Evolutionary conservation across 371 early-diverging fungal species (phyloP).

Genomic region (Circinella umbellata): DNA sequence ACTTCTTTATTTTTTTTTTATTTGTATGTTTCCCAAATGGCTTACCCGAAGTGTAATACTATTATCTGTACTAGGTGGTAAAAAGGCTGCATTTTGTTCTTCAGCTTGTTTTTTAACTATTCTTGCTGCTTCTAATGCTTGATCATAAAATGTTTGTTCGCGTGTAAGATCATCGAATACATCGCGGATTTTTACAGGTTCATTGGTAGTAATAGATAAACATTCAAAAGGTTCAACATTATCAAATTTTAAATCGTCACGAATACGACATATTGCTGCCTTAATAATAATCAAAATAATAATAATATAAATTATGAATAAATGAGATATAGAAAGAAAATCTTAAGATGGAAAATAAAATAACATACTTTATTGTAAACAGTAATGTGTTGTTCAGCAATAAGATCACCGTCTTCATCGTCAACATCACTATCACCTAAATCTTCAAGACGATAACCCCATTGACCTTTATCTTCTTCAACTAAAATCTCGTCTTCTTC

Average conservation of each 20-base stretch:
- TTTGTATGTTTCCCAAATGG: constrained; percentile 25
- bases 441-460: constrained; percentile 34
- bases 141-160: constrained; percentile 88
- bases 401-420: constrained; percentile 63
- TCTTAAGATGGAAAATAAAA: too few species aligned
- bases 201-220: constrained; percentile 70
- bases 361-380: constrained; percentile 71
- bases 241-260: constrained; percentile 69
- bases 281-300: constrained; percentile 13
- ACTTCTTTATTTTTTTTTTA: too few species aligned
- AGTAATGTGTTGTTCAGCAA: constrained; percentile 65
- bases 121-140: constrained; percentile 83
- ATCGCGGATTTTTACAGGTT: constrained; percentile 66
- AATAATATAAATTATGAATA: too few species aligned
- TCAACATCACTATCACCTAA: constrained; percentile 38
- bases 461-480: constrained; percentile 8
- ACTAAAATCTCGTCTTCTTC: constrained; percentile 29
- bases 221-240: constrained; percentile 82
- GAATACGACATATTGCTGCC: constrained; percentile 66
- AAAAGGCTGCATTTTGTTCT: constrained; percentile 74
- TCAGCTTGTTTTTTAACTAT: constrained; percentile 63
- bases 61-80: constrained; percentile 75
- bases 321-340: background rate
- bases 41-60: constrained; percentile 94
- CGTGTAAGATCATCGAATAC: constrained; percentile 87